Conservation (phyloP, 257 asterid species). For the Phtheirospermum japonicum region DNA sequence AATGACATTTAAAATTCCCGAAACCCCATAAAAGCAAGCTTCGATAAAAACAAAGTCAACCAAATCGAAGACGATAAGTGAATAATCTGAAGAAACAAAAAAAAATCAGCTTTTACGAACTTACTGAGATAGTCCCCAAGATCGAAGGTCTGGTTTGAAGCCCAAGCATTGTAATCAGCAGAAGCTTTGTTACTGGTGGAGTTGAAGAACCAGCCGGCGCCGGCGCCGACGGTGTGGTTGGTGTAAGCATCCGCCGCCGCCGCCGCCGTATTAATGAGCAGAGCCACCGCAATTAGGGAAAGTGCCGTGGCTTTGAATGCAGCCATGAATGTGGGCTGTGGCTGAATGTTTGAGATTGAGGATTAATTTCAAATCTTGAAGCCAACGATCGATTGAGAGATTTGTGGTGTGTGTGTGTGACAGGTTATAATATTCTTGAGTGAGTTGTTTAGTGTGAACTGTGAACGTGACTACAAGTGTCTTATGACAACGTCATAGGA, state of each 20-base stretch:
- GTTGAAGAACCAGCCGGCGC: constrained; percentile 80
- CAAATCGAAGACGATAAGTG: background rate
- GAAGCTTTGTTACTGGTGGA: constrained; percentile 44
- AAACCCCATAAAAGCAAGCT: constrained; percentile 7
- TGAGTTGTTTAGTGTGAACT: too few species aligned
- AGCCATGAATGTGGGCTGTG: constrained; percentile 29
- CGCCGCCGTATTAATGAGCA: constrained; percentile 43
- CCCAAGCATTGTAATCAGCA: constrained; percentile 71
- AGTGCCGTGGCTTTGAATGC: constrained; percentile 26
- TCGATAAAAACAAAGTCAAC: background rate
- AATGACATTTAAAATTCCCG: too few species aligned
- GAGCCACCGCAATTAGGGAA: constrained; percentile 31
- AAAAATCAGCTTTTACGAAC: constrained; percentile 15
- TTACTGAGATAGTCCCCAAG: constrained; percentile 82
- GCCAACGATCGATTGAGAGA: background rate
- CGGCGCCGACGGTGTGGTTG: constrained; percentile 79
- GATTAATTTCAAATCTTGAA: constrained; percentile 19
- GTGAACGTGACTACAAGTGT: too few species aligned
- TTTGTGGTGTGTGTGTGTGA: background rate
- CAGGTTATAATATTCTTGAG: too few species aligned
- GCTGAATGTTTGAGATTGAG: constrained; percentile 8
- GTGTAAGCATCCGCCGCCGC: constrained; percentile 51
- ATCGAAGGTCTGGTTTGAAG: constrained; percentile 57
- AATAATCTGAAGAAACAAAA: background rate
- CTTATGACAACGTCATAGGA: too few species aligned